Percentiles rank a stretch among this genome's conserved stretches.
Evolutionary conservation across 2,329 filamentous ascomycete genomes (phyloP).

Genomic region (Talaromyces sp.): DNA sequence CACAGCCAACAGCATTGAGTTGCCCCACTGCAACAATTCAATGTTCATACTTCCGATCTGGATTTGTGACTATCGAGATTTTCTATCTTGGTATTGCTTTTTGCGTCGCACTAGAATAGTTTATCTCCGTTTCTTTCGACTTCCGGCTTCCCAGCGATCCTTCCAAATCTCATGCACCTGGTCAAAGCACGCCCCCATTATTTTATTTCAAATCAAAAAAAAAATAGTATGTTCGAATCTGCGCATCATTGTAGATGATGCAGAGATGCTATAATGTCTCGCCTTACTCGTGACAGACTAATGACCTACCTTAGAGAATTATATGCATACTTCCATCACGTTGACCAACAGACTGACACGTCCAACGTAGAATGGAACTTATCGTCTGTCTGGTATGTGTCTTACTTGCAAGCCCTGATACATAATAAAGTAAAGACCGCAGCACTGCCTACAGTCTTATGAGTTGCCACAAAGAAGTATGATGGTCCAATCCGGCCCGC

Average conservation of each 20-base stretch:
- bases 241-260: not conserved
- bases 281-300: too few species aligned
- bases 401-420: constrained; percentile 1
- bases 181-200: not conserved
- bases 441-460: constrained; percentile 10
- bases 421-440: not conserved
- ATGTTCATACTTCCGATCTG: not conserved
- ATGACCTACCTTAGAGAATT: not conserved
- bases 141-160: constrained; percentile 1
- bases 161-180: not conserved
- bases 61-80: not conserved
- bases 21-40: not conserved
- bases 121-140: not conserved
- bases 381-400: constrained; percentile 12
- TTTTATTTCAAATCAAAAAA: not conserved
- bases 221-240: not conserved
- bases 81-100: not conserved
- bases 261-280: too few species aligned
- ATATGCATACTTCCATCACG: constrained; percentile 8
- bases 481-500: constrained; percentile 20
- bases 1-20: not conserved
- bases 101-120: not conserved
- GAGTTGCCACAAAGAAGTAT: constrained; percentile 25
- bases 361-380: constrained; percentile 1
- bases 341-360: not conserved